Evolutionary conservation across 139 green algal species (phyloP).

Genomic region (Chlorella ohadii): DNA sequence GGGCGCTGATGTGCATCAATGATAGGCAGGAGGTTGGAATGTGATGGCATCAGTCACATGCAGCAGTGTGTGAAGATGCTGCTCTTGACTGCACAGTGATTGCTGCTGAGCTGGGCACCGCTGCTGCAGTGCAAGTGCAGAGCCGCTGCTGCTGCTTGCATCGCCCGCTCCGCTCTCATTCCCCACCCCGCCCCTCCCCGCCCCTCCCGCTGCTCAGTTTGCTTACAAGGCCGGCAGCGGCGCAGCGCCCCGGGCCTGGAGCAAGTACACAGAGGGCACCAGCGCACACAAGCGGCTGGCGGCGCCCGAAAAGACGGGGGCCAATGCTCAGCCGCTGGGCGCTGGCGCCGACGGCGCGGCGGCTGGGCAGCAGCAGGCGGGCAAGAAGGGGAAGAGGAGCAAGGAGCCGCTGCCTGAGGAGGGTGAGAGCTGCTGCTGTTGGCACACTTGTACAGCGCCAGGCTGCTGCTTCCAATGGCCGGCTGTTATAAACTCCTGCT

Average conservation of each 20-base stretch:
- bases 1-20: neutral
- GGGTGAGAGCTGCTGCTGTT: neutral
- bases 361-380: too few relatives aligned
- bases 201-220: slow-evolving; percentile 54
- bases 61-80: too few relatives aligned
- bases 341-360: neutral
- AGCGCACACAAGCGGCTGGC: slow-evolving; percentile 42
- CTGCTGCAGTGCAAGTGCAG: too few relatives aligned
- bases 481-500: too few relatives aligned
- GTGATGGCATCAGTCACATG: too few relatives aligned
- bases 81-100: too few relatives aligned
- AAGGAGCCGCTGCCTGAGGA: slow-evolving; percentile 30
- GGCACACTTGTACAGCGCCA: too few relatives aligned
- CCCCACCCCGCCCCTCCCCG: neutral
- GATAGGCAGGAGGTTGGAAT: too few relatives aligned
- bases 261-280: slow-evolving; percentile 82
- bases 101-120: too few relatives aligned
- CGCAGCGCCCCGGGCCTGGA: slow-evolving; percentile 81
- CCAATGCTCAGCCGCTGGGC: slow-evolving; percentile 28
- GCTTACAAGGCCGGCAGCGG: slow-evolving; percentile 68
- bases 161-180: neutral
- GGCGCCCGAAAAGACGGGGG: slow-evolving; percentile 31
- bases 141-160: neutral
- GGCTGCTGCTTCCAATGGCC: too few relatives aligned
- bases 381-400: slow-evolving; percentile 39